A percentile compares a stretch with the other conserved stretches of the same genome.
These are phyloP conservation scores for Talaromyces thailandensis DNA, from an alignment of 495 filamentous ascomycete genomes.

Conservation along the genomic window DNA sequence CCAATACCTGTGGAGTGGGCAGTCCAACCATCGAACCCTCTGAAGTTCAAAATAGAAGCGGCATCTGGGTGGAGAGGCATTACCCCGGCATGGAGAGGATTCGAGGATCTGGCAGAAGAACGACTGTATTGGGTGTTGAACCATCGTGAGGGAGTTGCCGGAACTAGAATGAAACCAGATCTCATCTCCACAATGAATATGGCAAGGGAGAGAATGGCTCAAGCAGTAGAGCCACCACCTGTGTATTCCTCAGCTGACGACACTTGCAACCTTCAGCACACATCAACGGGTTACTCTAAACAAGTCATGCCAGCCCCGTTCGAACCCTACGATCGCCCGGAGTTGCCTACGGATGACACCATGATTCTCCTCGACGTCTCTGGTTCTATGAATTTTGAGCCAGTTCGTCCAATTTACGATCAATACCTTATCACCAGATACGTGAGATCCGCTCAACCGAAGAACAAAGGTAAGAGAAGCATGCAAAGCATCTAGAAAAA, in stretches of 20 bases:
- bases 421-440: constrained; percentile 33
- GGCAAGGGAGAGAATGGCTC: constrained; percentile 32
- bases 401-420: constrained; percentile 30
- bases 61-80: constrained; percentile 37
- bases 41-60: constrained; percentile 37
- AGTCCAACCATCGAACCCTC: constrained; percentile 26
- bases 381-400: constrained; percentile 37
- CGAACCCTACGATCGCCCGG: constrained; percentile 21
- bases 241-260: constrained; percentile 29
- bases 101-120: constrained; percentile 38
- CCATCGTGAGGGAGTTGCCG: constrained; percentile 22
- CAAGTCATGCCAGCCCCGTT: constrained; percentile 34
- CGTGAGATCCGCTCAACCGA: constrained; percentile 28
- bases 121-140: constrained; percentile 41
- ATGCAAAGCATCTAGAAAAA: background rate
- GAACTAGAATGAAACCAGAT: constrained; percentile 30
- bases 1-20: constrained; percentile 39
- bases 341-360: constrained; percentile 29
- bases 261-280: constrained; percentile 29
- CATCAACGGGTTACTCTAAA: constrained; percentile 29
- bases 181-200: constrained; percentile 31
- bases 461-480: constrained; percentile 29
- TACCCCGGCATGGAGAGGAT: constrained; percentile 38
- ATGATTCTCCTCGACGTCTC: constrained; percentile 39
- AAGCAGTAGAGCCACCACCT: constrained; percentile 28